Conservation (phyloP, 2,329 filamentous ascomycete genomes). For the Hymenoscyphus fructigenus region DNA sequence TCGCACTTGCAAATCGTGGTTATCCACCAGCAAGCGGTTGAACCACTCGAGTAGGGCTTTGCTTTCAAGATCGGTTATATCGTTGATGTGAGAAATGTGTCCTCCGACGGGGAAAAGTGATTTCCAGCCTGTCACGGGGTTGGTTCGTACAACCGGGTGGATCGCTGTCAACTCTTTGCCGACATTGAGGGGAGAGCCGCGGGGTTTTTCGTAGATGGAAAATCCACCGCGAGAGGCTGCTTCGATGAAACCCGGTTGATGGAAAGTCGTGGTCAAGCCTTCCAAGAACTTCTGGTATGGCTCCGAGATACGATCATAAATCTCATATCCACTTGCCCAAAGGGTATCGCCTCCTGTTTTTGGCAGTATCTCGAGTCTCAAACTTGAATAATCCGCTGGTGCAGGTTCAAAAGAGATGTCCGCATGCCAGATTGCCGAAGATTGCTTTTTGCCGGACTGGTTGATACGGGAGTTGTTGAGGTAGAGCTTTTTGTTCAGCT, state of each 20-base stretch:
- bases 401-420: slow-evolving; percentile 65
- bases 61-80: slow-evolving; percentile 49
- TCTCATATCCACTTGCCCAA: slow-evolving; percentile 66
- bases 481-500: slow-evolving; percentile 52
- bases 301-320: slow-evolving; percentile 62
- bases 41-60: slow-evolving; percentile 52
- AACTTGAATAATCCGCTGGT: slow-evolving; percentile 58
- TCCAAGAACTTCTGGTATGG: slow-evolving; percentile 60
- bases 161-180: slow-evolving; percentile 48
- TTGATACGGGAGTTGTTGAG: slow-evolving; percentile 12
- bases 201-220: slow-evolving; percentile 44
- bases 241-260: slow-evolving; percentile 49
- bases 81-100: slow-evolving; percentile 52
- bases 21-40: slow-evolving; percentile 49
- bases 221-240: slow-evolving; percentile 46
- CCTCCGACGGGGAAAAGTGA: slow-evolving; percentile 52
- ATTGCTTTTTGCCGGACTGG: slow-evolving; percentile 40
- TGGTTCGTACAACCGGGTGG: slow-evolving; percentile 55
- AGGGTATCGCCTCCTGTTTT: slow-evolving; percentile 48
- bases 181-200: slow-evolving; percentile 51
- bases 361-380: slow-evolving; percentile 17
- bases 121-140: slow-evolving; percentile 48
- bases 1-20: slow-evolving; percentile 55
- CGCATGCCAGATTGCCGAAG: slow-evolving; percentile 54
- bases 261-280: slow-evolving; percentile 54